Percentiles rank a stretch among this genome's conserved stretches.
Conservation (phyloP, 2,329 filamentous ascomycete species). For the Colletotrichum chrysophilum region DNA sequence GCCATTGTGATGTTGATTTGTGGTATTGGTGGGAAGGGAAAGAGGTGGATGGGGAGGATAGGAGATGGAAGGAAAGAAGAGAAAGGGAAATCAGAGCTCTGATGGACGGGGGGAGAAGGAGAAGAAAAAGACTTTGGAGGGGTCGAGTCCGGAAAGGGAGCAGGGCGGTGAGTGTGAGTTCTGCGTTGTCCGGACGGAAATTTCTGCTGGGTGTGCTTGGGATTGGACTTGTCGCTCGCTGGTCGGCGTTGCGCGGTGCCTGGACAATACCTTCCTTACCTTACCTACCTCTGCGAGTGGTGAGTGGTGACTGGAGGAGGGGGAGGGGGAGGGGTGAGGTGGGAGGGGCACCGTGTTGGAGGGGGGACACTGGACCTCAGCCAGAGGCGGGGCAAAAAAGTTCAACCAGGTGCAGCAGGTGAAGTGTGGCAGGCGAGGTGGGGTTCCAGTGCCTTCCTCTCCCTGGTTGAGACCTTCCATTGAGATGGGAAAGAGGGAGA, state of each 20-base stretch:
- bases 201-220: conserved; percentile 9
- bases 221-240: not conserved
- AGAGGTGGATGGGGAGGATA: not conserved
- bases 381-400: conserved; percentile 20
- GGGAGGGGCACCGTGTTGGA: not conserved
- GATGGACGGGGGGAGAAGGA: conserved; percentile 11
- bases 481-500: not conserved
- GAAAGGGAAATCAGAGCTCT: not conserved
- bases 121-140: conserved; percentile 17
- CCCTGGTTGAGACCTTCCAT: not conserved
- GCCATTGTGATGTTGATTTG: conserved; percentile 52
- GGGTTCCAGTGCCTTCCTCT: not conserved
- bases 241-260: not conserved
- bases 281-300: not conserved
- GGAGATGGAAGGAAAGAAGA: conserved; percentile 11
- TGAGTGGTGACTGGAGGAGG: not conserved
- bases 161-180: not conserved
- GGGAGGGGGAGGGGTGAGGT: not conserved
- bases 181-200: conserved; percentile 2
- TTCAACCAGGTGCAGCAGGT: not conserved
- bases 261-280: not conserved
- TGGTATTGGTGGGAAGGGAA: conserved; percentile 12
- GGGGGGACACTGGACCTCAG: not conserved
- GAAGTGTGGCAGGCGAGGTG: conserved; percentile 15
- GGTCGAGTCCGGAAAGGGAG: not conserved